Conservation (phyloP, 805 yeast species). For the Ogataea pignaliae region DNA sequence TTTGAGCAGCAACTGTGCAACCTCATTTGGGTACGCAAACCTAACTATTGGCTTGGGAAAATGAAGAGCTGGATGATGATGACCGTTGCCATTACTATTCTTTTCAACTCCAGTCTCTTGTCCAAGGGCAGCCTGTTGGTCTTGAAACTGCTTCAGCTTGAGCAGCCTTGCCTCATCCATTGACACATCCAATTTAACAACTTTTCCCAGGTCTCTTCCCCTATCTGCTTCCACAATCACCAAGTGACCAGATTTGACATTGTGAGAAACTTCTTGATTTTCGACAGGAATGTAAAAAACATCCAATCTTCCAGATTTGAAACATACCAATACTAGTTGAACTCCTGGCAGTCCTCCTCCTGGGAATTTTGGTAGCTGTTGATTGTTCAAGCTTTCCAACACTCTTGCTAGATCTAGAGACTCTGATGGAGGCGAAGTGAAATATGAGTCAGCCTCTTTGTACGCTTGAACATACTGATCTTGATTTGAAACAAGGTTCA, state of each 20-base stretch:
- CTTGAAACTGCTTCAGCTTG: slow-evolving; percentile 62
- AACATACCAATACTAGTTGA: slow-evolving; percentile 59
- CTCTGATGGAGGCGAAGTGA: slow-evolving; percentile 23
- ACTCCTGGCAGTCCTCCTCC: slow-evolving; percentile 26
- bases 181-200: slow-evolving; percentile 52
- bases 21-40: slow-evolving; percentile 58
- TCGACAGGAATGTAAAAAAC: slow-evolving; percentile 59
- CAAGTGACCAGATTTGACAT: slow-evolving; percentile 52
- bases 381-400: slow-evolving; percentile 19
- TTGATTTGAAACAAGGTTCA: slow-evolving; percentile 15
- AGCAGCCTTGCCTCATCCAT: slow-evolving; percentile 64
- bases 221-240: slow-evolving; percentile 84
- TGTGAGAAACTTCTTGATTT: slow-evolving; percentile 17
- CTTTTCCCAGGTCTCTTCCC: slow-evolving; percentile 71
- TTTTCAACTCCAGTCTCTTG: slow-evolving; percentile 27
- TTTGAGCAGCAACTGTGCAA: slow-evolving; percentile 53
- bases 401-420: slow-evolving; percentile 22
- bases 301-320: slow-evolving; percentile 77
- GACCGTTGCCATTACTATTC: slow-evolving; percentile 9
- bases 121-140: slow-evolving; percentile 61
- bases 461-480: slow-evolving; percentile 24
- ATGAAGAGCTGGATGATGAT: slow-evolving; percentile 44
- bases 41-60: slow-evolving; percentile 66
- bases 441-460: slow-evolving; percentile 25
- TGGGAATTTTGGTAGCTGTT: slow-evolving; percentile 30